Base-by-base conservation (phyloP, 2,329 filamentous ascomycete genomes). In the Chaetomiaceae sp. region DNA sequence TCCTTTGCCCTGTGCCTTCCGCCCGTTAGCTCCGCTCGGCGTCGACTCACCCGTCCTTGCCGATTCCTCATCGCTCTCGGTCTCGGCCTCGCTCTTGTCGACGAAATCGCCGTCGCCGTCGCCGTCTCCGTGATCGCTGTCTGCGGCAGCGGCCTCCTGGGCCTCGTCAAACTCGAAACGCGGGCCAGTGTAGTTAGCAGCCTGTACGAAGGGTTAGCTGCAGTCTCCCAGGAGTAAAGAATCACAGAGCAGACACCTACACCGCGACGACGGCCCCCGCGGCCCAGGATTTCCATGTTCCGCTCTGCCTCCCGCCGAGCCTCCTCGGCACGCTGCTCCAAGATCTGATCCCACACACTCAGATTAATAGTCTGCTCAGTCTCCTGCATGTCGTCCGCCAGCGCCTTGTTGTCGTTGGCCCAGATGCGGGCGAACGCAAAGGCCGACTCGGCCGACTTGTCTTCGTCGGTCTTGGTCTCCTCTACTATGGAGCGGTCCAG, bases 371-470 rank as follows among this genome's bases (percentile, higher is more conserved):
- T 72, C 7, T 74, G 72, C 6, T 79, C 76, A 21, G 79, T 73
- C 2, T 76, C 72, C 20, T 80, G 74, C 19, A 87, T 65, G 20
- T 81, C 76, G 16, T 86, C 84, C 43, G 84, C 78, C 5, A 95
- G 57, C 12, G 75, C 73, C 7, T 79, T 81, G 58, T 82, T 81
- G 31, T 95, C 86, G 61, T 95, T 95, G 4, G 86, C 86, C 93
- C 93, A 99, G 2, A 99, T 86, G 39, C 89, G 82, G 34, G 92
- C 92, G 67, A 93, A 89, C 4, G 87, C 89, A 66, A 96, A 99
- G 50, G 91, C 86, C 0, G 83, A 85, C 64, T 95, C 87, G 1
- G 83, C 82, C 0, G 80, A 79, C 19, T 73, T 68, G 43, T 89
- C 82, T 2, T 89, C 82, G 3, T 80, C 79, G 2, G 77, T 73